Conservation (phyloP, 2,329 filamentous ascomycete genomes). For the Ilyonectria mors-panacis region DNA sequence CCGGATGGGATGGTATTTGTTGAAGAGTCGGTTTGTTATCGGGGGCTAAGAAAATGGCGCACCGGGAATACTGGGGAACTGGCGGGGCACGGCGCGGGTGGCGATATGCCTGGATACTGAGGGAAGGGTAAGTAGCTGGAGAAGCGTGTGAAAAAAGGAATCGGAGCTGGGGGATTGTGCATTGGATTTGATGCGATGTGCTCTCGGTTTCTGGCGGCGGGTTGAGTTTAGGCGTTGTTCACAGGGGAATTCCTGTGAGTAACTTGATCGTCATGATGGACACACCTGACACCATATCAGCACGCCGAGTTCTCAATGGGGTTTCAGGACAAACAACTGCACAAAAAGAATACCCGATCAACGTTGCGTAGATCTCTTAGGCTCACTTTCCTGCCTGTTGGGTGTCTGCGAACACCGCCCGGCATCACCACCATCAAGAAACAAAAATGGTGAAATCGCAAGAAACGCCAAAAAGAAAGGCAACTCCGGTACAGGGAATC, state of each 20-base stretch:
- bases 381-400: background rate
- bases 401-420: background rate
- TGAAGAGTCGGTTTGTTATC: background rate
- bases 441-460: background rate
- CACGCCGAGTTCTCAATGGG: no score
- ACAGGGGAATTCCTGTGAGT: no score
- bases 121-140: no score
- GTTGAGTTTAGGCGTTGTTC: no score
- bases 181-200: no score
- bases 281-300: no score
- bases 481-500: constrained; percentile 48
- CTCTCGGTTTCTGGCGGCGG: no score
- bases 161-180: no score
- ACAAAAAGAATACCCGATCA: background rate
- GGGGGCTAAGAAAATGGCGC: background rate
- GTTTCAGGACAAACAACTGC: background rate
- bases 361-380: background rate
- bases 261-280: no score
- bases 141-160: no score
- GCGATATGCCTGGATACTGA: no score
- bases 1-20: constrained; percentile 44
- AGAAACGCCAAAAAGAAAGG: background rate
- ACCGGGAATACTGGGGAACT: background rate
- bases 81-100: background rate
- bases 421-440: background rate